These are phyloP conservation scores for Pyrus hybrid DNA, from an alignment of 331 rosid species.

Conservation along the genomic window DNA sequence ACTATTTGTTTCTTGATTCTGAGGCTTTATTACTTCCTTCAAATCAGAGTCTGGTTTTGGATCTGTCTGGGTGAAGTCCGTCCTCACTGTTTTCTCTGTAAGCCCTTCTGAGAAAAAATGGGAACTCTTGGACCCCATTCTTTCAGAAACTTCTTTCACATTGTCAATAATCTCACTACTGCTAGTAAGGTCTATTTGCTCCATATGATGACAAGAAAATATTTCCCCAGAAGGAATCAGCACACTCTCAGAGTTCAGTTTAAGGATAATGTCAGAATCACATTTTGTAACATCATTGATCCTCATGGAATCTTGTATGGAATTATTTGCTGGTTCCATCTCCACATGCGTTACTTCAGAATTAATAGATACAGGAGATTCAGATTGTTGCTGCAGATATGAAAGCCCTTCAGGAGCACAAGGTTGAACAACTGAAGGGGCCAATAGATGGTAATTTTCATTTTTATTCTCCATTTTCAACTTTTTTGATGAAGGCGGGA, in stretches of 20 bases:
- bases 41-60: constrained; percentile 18
- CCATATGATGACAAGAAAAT: not conserved
- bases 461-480: constrained; percentile 14
- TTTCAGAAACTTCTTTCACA: not conserved
- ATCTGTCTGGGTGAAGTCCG: constrained; percentile 6
- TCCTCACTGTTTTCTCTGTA: constrained; percentile 4
- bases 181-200: constrained; percentile 6
- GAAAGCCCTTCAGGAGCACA: constrained; percentile 6
- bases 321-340: constrained; percentile 1
- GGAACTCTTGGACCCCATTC: not conserved
- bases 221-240: not conserved
- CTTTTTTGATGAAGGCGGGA: constrained; percentile 16
- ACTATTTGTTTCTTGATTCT: not conserved
- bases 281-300: not conserved
- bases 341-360: constrained; percentile 7
- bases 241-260: not conserved
- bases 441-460: not conserved
- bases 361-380: constrained; percentile 15
- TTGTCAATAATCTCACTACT: constrained; percentile 8
- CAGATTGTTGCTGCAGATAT: constrained; percentile 13
- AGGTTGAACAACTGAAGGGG: constrained; percentile 1
- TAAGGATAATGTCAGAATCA: not conserved
- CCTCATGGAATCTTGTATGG: constrained; percentile 3
- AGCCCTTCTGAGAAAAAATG: not conserved
- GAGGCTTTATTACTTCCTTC: constrained; percentile 9